A percentile compares a stretch with the other conserved stretches of the same genome.
Conservation (phyloP, 2,329 filamentous ascomycete genomes). For the Westerdykella ornata region DNA sequence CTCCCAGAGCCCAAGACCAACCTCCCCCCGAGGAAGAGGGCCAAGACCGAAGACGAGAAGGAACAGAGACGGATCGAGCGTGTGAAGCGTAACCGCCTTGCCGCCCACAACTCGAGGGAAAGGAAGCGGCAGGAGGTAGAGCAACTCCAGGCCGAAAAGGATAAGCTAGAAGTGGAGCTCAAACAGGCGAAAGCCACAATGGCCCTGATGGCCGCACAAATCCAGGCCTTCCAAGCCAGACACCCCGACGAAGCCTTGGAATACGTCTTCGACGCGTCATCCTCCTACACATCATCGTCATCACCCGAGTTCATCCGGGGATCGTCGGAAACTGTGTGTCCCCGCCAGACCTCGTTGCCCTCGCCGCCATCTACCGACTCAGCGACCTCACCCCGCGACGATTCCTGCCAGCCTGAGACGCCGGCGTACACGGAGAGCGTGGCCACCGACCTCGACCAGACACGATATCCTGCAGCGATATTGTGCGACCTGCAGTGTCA, state of each 20-base stretch:
- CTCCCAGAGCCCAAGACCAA: constrained; percentile 95
- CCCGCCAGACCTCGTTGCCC: constrained; percentile 24
- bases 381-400: constrained; percentile 36
- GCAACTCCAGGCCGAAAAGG: constrained; percentile 62
- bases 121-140: constrained; percentile 88
- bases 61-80: constrained; percentile 96
- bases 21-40: constrained; percentile 89
- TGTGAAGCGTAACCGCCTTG: constrained; percentile 90
- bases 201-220: constrained; percentile 46
- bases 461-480: constrained; percentile 99
- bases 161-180: constrained; percentile 57
- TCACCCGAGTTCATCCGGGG: constrained; percentile 13
- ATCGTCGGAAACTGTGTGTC: constrained; percentile 28
- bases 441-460: constrained; percentile 68
- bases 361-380: constrained; percentile 34
- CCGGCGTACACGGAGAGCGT: constrained; percentile 39
- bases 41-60: constrained; percentile 98
- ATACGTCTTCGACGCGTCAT: constrained; percentile 13
- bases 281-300: constrained; percentile 2
- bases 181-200: constrained; percentile 50
- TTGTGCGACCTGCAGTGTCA: constrained; percentile 99
- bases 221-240: constrained; percentile 35
- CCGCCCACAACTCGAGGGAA: constrained; percentile 92
- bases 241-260: constrained; percentile 26
- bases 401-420: constrained; percentile 35